A percentile compares a stretch with the other conserved stretches of the same genome.
phyloP scores from a whole-genome alignment of 2,329 filamentous ascomycete species.

The Sporothrix pallida region DNA sequence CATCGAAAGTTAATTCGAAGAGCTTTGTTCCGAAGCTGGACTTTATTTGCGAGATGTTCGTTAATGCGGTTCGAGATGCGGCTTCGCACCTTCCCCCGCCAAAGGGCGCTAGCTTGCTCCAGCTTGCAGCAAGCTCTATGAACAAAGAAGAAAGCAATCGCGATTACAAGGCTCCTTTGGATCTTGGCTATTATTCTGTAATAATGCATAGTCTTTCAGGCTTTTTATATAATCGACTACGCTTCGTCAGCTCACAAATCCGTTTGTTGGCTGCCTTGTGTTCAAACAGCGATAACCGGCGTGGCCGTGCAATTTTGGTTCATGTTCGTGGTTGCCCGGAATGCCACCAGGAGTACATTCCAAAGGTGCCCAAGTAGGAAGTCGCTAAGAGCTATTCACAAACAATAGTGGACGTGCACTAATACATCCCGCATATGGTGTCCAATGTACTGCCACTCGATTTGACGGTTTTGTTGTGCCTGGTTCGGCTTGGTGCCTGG shows the following conservation, averaged over 20 bases:
- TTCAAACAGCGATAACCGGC: neutral
- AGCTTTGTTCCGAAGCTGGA: neutral
- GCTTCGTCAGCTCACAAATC: slow-evolving; percentile 6
- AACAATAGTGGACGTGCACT: neutral
- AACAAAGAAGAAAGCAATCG: slow-evolving; percentile 11
- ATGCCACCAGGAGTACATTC: neutral
- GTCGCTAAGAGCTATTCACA: neutral
- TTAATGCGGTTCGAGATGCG: neutral
- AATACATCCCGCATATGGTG: neutral
- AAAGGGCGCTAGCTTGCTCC: neutral
- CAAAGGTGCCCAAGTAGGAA: neutral
- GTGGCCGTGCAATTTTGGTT: slow-evolving; percentile 19
- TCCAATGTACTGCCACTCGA: neutral
- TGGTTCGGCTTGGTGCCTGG: neutral
- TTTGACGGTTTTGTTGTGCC: neutral
- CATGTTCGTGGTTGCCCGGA: neutral
- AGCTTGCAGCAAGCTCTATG: neutral
- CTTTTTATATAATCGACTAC: neutral
- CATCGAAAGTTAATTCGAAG: neutral
- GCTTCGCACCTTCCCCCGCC: neutral
- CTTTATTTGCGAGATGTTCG: neutral
- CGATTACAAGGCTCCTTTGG: neutral
- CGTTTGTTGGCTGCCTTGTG: slow-evolving; percentile 16
- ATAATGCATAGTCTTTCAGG: no score
- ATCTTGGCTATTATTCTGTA: neutral